Evolutionary conservation across 371 early-diverging fungal species (phyloP).

Genomic region (Mucor indicus): DNA sequence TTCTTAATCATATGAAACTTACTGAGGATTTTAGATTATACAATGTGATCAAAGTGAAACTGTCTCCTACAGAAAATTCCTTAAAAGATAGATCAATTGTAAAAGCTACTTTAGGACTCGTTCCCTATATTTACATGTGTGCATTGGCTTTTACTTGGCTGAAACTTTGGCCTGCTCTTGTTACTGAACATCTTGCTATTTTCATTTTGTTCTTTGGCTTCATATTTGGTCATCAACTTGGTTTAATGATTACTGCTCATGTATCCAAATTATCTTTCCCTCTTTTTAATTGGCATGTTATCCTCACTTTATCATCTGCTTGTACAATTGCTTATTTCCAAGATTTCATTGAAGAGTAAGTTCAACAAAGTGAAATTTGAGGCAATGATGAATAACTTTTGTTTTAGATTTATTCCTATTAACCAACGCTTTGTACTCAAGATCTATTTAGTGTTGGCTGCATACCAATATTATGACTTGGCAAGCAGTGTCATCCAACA

Average conservation of each 20-base stretch:
- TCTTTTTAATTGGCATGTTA: constrained; percentile 63
- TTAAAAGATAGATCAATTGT: constrained; percentile 47
- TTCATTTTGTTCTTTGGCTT: constrained; percentile 72
- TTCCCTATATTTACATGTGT: constrained; percentile 64
- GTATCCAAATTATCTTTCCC: constrained; percentile 82
- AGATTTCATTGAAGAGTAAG: constrained; percentile 47
- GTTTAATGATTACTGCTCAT: constrained; percentile 83
- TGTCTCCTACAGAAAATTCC: constrained; percentile 33
- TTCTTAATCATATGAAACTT: too few relatives aligned
- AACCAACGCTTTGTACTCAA: constrained; percentile 24
- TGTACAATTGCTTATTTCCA: constrained; percentile 64
- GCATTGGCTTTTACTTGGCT: constrained; percentile 66
- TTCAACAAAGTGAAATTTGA: not conserved
- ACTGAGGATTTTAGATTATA: constrained; percentile 13
- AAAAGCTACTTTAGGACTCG: constrained; percentile 58
- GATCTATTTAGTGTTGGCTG: constrained; percentile 22
- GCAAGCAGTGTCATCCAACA: constrained; percentile 72
- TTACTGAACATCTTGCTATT: constrained; percentile 60
- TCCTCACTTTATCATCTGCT: constrained; percentile 49
- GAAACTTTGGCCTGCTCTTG: constrained; percentile 63
- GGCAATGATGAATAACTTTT: not conserved
- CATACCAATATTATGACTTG: constrained; percentile 62
- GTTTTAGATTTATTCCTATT: constrained; percentile 15
- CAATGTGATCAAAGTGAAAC: constrained; percentile 31
- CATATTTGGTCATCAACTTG: constrained; percentile 83